Conservation (phyloP, 169 alveolate species). For the Cryptosporidium meleagridis region DNA sequence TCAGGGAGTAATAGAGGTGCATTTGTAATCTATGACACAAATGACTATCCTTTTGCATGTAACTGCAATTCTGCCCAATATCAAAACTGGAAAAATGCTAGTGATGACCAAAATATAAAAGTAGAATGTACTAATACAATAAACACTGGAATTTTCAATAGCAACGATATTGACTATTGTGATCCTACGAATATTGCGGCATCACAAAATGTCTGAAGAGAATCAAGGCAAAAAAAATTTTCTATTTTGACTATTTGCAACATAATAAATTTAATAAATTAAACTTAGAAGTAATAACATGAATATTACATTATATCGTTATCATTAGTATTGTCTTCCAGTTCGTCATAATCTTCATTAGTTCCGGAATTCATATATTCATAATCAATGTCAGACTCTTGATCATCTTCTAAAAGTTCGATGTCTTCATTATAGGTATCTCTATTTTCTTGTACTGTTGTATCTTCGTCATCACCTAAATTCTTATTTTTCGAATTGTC, state of each 20-base stretch:
- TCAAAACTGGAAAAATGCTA: constrained; percentile 29
- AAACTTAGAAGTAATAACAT: neutral
- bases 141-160: constrained; percentile 38
- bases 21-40: constrained; percentile 62
- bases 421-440: constrained; percentile 29
- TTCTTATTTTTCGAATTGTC: neutral
- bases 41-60: constrained; percentile 71
- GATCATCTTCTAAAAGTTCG: constrained; percentile 2
- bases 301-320: constrained; percentile 32
- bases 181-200: constrained; percentile 75
- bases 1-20: constrained; percentile 52
- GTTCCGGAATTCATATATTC: constrained; percentile 11
- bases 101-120: neutral
- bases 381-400: constrained; percentile 35
- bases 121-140: constrained; percentile 61
- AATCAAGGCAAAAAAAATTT: neutral
- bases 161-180: constrained; percentile 45
- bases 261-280: neutral
- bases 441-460: neutral
- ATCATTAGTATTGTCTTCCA: constrained; percentile 61
- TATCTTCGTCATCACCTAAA: constrained; percentile 45
- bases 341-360: constrained; percentile 69
- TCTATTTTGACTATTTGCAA: neutral
- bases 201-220: constrained; percentile 1
- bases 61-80: constrained; percentile 41